Percentiles rank a stretch among this genome's conserved stretches.
phyloP scores from a whole-genome alignment of 2,329 filamentous ascomycete species.

The Aspergillus fischeri region DNA sequence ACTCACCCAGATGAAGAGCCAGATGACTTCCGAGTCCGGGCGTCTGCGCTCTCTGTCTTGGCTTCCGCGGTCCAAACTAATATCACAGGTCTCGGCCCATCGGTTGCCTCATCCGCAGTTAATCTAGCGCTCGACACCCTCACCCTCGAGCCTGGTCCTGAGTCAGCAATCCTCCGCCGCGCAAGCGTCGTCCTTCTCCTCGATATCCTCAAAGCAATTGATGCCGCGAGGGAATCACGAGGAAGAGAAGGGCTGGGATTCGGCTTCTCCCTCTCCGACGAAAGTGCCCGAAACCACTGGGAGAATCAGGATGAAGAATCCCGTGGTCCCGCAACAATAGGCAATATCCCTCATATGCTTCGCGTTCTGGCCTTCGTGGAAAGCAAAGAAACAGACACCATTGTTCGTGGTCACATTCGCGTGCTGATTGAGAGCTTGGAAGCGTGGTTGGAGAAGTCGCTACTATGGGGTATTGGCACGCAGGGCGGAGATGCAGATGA shows the following conservation, averaged over 20 bases:
- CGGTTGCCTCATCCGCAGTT: constrained; percentile 33
- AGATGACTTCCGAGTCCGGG: constrained; percentile 41
- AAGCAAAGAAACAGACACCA: constrained; percentile 33
- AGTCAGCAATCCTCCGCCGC: constrained; percentile 40
- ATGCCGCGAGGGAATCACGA: constrained; percentile 29
- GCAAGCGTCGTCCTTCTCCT: constrained; percentile 39
- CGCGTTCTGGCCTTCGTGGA: constrained; percentile 36
- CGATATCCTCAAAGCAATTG: constrained; percentile 39
- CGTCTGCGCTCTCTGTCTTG: constrained; percentile 43
- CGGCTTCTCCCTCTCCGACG: constrained; percentile 35
- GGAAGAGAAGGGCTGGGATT: constrained; percentile 32
- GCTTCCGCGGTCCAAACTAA: constrained; percentile 40
- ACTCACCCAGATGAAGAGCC: constrained; percentile 34
- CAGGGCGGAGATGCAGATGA: constrained; percentile 13
- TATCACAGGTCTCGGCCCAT: constrained; percentile 34
- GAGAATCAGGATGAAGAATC: neutral
- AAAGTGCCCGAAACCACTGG: constrained; percentile 2
- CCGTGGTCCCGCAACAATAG: constrained; percentile 25
- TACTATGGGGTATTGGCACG: constrained; percentile 36
- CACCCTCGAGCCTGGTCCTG: constrained; percentile 31
- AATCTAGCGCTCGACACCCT: constrained; percentile 39
- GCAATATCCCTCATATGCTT: constrained; percentile 38
- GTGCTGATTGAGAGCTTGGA: constrained; percentile 40
- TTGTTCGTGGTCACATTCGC: constrained; percentile 39
- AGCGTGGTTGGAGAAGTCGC: constrained; percentile 40